phyloP scores from a whole-genome alignment of 768 basidiomycete species.

The Calocybe indica region DNA sequence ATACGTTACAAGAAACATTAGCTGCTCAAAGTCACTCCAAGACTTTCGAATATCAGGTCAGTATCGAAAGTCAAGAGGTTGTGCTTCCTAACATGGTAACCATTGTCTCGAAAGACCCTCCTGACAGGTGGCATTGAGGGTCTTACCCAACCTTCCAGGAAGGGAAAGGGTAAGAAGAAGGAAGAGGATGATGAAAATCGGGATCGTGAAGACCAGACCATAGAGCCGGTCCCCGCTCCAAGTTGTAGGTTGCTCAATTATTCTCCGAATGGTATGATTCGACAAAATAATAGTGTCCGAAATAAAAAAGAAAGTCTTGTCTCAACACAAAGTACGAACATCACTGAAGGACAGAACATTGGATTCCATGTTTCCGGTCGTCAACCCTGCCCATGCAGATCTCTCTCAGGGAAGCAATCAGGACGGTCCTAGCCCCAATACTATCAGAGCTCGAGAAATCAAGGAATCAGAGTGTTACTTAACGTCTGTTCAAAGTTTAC shows the following conservation, averaged over 20 bases:
- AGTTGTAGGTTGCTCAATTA: background rate
- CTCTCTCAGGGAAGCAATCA: slow-evolving; percentile 13
- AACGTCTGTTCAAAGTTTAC: slow-evolving; percentile 65
- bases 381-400: slow-evolving; percentile 43
- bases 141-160: slow-evolving; percentile 22
- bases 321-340: slow-evolving; percentile 91
- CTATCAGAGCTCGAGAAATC: slow-evolving; percentile 44
- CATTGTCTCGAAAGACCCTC: slow-evolving; percentile 39
- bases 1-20: slow-evolving; percentile 63
- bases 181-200: slow-evolving; percentile 22
- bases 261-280: background rate
- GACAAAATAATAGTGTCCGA: slow-evolving; percentile 6
- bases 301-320: slow-evolving; percentile 45
- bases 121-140: slow-evolving; percentile 45
- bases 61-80: background rate
- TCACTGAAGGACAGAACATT: slow-evolving; percentile 84
- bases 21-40: slow-evolving; percentile 59
- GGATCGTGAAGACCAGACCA: slow-evolving; percentile 18
- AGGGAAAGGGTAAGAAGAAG: slow-evolving; percentile 36
- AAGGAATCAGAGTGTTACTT: slow-evolving; percentile 73
- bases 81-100: background rate
- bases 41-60: slow-evolving; percentile 69
- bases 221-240: slow-evolving; percentile 7
- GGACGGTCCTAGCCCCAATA: slow-evolving; percentile 12
- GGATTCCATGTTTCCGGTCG: slow-evolving; percentile 88